Evolutionary conservation across 2,329 filamentous ascomycete species (phyloP).

Genomic region (Talaromyces sp.): DNA sequence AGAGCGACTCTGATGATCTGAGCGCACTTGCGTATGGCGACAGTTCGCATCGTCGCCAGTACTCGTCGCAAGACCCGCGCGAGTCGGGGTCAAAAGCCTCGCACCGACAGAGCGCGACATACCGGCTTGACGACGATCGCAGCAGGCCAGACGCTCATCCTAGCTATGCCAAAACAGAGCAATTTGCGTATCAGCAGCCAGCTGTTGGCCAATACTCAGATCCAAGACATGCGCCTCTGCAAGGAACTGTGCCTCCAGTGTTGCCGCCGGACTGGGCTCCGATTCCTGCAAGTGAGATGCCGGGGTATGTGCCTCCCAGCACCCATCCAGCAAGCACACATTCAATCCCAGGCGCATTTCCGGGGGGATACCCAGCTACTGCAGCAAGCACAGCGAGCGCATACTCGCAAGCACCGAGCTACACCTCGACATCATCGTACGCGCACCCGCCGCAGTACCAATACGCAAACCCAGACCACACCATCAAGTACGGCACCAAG

Average conservation of each 20-base stretch:
- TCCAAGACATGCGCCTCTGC: constrained; percentile 13
- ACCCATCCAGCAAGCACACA: constrained; percentile 17
- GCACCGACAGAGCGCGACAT: constrained; percentile 5
- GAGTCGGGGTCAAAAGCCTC: constrained; percentile 2
- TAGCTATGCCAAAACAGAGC: constrained; percentile 27
- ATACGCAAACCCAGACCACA: constrained; percentile 35
- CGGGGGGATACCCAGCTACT: constrained; percentile 8
- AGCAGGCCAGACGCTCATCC: constrained; percentile 21
- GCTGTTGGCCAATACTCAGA: constrained; percentile 11
- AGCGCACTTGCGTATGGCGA: constrained; percentile 35
- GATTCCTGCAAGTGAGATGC: constrained; percentile 34
- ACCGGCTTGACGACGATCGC: constrained; percentile 12
- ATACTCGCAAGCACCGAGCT: constrained; percentile 3
- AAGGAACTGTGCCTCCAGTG: constrained; percentile 11
- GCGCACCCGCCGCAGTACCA: constrained; percentile 28
- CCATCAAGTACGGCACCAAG: constrained; percentile 28
- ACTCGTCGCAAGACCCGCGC: constrained; percentile 7
- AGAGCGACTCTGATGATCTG: constrained; percentile 25
- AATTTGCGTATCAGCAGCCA: constrained; percentile 27
- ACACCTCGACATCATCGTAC: constrained; percentile 18
- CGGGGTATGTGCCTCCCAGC: constrained; percentile 36
- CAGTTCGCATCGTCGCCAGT: background rate
- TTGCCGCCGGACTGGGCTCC: constrained; percentile 29
- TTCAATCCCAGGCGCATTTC: constrained; percentile 10
- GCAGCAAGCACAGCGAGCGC: background rate